A percentile compares a stretch with the other conserved stretches of the same genome.
phyloP scores from a whole-genome alignment of 2,329 filamentous ascomycete species.

The Trichoderma arundinaceum region DNA sequence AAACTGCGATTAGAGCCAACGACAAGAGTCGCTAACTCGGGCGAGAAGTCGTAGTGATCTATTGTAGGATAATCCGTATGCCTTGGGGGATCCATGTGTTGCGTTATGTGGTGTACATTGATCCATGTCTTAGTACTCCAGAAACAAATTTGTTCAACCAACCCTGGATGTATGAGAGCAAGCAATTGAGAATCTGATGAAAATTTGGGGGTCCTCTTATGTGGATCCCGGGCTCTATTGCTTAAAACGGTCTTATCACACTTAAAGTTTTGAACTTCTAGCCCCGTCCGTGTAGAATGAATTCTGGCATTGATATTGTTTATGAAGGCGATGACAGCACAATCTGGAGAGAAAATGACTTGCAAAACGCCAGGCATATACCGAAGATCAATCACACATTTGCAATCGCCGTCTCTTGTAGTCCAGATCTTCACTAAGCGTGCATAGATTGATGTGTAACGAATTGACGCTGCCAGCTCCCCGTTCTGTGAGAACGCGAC shows the following conservation, averaged over 20 bases:
- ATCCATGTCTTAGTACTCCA: constrained; percentile 6
- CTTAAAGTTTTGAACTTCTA: background rate
- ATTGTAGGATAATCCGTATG: too few species aligned
- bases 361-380: background rate
- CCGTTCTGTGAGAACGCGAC: background rate
- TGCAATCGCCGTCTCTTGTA: background rate
- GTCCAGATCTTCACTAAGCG: background rate
- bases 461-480: background rate
- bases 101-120: too few species aligned
- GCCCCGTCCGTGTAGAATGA: background rate
- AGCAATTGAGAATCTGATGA: background rate
- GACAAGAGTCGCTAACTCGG: background rate
- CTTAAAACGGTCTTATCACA: too few species aligned
- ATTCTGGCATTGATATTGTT: rapidly evolving
- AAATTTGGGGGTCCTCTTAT: background rate
- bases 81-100: too few species aligned
- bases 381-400: background rate
- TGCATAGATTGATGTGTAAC: too few species aligned
- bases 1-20: rapidly evolving
- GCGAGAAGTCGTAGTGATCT: background rate
- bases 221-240: background rate
- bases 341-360: background rate
- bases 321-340: background rate
- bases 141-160: background rate
- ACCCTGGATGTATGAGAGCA: background rate